Conservation (phyloP, 441 rosid genomes). For the Codiaeum variegatum region DNA sequence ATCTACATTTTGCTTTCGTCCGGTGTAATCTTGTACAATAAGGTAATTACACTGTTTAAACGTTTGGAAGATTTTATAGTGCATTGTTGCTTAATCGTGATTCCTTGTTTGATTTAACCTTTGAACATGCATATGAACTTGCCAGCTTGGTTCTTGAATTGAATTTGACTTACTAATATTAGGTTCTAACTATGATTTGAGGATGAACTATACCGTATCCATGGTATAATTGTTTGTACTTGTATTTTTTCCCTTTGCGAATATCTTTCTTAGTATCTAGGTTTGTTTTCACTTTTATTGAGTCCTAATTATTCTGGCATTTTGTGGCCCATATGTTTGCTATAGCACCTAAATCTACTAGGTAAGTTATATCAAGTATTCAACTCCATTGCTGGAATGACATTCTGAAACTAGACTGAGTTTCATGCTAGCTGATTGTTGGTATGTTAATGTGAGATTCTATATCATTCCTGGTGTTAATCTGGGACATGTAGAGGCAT, state of each 20-base stretch:
- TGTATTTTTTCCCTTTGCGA: neutral
- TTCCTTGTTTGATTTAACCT: neutral
- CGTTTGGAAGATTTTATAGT: neutral
- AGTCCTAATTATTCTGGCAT: neutral
- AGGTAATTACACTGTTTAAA: conserved; percentile 41
- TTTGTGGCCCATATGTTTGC: neutral
- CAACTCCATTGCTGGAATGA: neutral
- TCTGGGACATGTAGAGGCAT: neutral
- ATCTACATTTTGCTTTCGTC: conserved; percentile 89
- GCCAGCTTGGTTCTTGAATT: neutral
- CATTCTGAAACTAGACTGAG: neutral
- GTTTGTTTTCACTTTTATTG: neutral
- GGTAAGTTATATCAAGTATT: neutral
- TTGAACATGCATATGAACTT: neutral
- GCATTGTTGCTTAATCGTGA: neutral
- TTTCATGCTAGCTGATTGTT: neutral
- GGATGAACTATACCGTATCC: neutral
- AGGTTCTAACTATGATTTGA: neutral
- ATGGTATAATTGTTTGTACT: neutral
- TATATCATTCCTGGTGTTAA: neutral
- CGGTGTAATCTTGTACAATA: conserved; percentile 89
- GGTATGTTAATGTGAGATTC: neutral
- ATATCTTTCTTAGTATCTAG: no score
- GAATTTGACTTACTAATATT: neutral
- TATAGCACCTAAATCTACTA: neutral